phyloP scores from a whole-genome alignment of 225 moss, liverwort and hornwort species.

The Sphagnum tenellum region DNA sequence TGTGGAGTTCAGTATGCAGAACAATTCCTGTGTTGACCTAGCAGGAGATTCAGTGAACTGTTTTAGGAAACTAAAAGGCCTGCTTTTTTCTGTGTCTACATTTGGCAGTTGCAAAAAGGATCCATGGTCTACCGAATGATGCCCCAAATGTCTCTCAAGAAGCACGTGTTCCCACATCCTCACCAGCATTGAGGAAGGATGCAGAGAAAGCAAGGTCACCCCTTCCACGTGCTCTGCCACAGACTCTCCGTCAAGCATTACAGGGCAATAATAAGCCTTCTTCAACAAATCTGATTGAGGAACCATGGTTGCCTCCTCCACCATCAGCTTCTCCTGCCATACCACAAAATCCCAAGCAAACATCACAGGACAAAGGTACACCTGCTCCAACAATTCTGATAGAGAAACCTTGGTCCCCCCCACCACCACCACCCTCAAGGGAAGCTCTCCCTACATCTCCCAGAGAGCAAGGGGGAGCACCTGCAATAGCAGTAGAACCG shows the following conservation, averaged over 20 bases:
- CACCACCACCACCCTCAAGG: conserved; percentile 13
- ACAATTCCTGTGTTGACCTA: background rate
- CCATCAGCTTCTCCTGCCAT: background rate
- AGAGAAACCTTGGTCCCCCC: conserved; percentile 10
- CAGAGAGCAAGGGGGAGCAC: conserved; percentile 32
- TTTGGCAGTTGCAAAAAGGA: too few relatives aligned
- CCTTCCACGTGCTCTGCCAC: background rate
- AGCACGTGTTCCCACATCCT: too few relatives aligned
- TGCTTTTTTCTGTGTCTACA: too few relatives aligned
- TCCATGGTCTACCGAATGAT: too few relatives aligned
- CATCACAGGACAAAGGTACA: conserved; percentile 20
- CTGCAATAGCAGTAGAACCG: conserved; percentile 18
- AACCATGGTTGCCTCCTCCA: background rate
- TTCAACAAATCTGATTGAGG: conserved; percentile 7
- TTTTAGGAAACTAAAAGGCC: too few relatives aligned
- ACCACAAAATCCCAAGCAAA: conserved; percentile 9
- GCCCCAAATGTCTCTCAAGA: too few relatives aligned
- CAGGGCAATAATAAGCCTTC: conserved; percentile 5
- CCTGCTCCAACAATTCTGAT: conserved; percentile 12
- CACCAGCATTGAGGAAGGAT: too few relatives aligned
- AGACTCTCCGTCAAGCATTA: background rate
- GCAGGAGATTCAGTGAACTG: background rate
- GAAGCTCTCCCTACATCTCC: conserved; percentile 25
- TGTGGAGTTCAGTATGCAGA: background rate
- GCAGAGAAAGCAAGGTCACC: background rate